Conservation (phyloP, 148 eudicot genomes). For the Fagopyrum esculentum region DNA sequence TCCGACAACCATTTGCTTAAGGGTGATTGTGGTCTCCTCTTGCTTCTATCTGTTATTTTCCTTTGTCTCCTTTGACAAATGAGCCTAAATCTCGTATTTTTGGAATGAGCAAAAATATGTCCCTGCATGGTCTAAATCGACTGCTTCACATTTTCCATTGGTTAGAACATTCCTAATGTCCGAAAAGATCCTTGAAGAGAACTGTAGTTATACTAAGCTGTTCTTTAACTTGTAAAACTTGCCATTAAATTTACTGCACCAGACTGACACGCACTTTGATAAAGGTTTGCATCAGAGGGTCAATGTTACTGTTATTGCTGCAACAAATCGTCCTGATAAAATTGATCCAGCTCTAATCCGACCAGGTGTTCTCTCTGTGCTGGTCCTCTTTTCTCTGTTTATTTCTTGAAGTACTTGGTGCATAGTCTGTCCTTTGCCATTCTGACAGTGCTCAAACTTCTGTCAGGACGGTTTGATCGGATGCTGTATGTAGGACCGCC, state of each 20-base stretch:
- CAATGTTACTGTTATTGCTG: conserved; percentile 91
- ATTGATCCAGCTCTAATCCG: conserved; percentile 94
- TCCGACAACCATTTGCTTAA: background rate
- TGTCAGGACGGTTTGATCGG: conserved; percentile 86
- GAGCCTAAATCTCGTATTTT: background rate
- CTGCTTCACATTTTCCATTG: background rate
- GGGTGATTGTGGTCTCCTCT: background rate
- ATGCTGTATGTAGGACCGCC: conserved; percentile 87
- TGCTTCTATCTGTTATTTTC: background rate
- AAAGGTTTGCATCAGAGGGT: conserved; percentile 80
- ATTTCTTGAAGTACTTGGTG: background rate
- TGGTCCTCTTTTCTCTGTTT: background rate
- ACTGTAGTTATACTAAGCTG: background rate
- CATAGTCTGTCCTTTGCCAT: background rate
- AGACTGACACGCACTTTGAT: conserved; percentile 7
- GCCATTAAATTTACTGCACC: background rate
- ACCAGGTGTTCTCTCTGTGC: conserved; percentile 48
- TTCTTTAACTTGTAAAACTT: background rate
- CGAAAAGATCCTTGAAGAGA: background rate
- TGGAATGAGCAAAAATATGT: background rate
- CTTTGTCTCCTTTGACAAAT: background rate
- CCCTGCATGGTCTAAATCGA: background rate
- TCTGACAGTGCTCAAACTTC: conserved; percentile 11
- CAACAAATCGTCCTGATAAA: conserved; percentile 95
- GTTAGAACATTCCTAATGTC: background rate